Evolutionary conservation across 2,329 filamentous ascomycete species (phyloP), one percentile per base, ranked within the genome.

Genomic region (Penicillium sp.): DNA sequence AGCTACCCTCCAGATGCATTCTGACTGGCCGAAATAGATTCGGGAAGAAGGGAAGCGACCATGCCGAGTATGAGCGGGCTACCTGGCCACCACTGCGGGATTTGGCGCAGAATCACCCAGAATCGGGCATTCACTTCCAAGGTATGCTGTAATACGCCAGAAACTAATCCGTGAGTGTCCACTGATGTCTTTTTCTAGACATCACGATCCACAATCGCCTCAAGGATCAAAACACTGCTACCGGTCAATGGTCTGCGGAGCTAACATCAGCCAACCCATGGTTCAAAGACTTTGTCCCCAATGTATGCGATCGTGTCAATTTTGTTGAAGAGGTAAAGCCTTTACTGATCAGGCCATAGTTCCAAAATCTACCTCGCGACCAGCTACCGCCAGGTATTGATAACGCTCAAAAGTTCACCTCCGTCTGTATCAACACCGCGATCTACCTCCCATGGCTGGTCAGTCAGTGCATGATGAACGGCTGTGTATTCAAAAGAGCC

Each of bases 111-210:
- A 80, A 89, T 47, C 82, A 88, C 1, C 90, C 90, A 0, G 90
- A 93, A 67, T 87, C 90, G 3, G 90, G 90, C 5, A 85, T 94
- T 54, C 90, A 93, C 71, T 89, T 91, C 62, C 90, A 93, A 76
- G 83, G 86, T 57, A 37, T 25, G 85, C 57, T 31, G 35, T 53
- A 7, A 7, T 31, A 14, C 12, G 22, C 12, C 22, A 37, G 11
- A 22, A 35, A 3, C 12, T 14, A 2, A n/a, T 14, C 15, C 12
- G 15, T 10, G n/a, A 25, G 45, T 10, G 31, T 94, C 54, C 90
- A 93, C 71, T 90, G 92, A 77, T 82, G 85, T 28, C 2, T 22
- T 85, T 3, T 15, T 12, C 3, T 37, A 55, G 52, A 55, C 14
- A 47, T 45, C 11, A 55, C 52, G 4, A 37, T 55, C 14, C 41